Evolutionary conservation across 805 yeast species (phyloP).

Genomic region (Saccharomycopsis sp.): DNA sequence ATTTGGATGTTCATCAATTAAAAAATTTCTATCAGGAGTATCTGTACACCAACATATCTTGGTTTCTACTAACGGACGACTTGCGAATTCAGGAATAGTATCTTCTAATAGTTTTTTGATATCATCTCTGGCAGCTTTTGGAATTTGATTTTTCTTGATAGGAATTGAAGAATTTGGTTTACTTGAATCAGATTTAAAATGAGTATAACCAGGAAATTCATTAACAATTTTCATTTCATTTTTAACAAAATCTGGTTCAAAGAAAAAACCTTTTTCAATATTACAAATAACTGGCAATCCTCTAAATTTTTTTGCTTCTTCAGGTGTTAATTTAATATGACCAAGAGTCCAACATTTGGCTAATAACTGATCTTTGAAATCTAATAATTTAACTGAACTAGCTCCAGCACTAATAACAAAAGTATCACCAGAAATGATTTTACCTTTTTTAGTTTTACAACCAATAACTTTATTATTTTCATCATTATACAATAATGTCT

Average conservation of each 20-base stretch:
- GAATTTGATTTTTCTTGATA: conserved; percentile 18
- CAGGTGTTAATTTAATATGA: conserved; percentile 28
- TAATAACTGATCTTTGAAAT: conserved; percentile 27
- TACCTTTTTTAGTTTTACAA: conserved; percentile 24
- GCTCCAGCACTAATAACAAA: conserved; percentile 33
- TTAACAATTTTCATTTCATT: conserved; percentile 30
- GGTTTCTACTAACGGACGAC: conserved; percentile 22
- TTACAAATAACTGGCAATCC: conserved; percentile 29
- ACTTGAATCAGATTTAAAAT: conserved; percentile 18
- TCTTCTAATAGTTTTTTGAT: conserved; percentile 27
- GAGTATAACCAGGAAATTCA: conserved; percentile 31
- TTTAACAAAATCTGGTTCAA: conserved; percentile 30
- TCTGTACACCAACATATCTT: conserved; percentile 31
- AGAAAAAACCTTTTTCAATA: conserved; percentile 31
- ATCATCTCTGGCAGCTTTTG: conserved; percentile 25
- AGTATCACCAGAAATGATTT: conserved; percentile 21
- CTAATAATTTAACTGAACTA: conserved; percentile 26
- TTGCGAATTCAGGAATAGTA: conserved; percentile 25
- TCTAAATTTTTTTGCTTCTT: conserved; percentile 25
- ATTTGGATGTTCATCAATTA: conserved; percentile 25
- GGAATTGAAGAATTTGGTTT: not conserved
- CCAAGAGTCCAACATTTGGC: conserved; percentile 35
- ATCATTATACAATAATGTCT: conserved; percentile 18
- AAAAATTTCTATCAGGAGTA: conserved; percentile 26
- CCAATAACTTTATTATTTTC: conserved; percentile 21